These are phyloP conservation scores for Kandelia obovata DNA, from an alignment of 345 rosid genomes.

Conservation along the genomic window DNA sequence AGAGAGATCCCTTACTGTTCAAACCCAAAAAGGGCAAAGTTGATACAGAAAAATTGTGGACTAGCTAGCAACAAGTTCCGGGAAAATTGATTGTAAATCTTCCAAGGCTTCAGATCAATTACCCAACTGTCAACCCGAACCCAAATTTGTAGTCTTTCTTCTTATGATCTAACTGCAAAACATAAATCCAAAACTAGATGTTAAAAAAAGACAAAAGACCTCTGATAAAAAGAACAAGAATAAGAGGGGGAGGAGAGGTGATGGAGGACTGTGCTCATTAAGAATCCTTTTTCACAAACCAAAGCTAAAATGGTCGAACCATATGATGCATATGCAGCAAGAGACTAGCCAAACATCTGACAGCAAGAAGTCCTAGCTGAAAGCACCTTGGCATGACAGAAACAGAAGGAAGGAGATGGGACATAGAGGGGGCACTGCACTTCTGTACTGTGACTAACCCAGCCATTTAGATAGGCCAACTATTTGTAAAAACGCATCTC, in stretches of 20 bases:
- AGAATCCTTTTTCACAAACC: neutral
- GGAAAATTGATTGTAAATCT: neutral
- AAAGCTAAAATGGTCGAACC: too few species aligned
- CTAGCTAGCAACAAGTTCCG: neutral
- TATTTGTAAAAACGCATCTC: too few species aligned
- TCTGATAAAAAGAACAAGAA: neutral
- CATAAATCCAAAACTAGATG: neutral
- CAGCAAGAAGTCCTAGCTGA: neutral
- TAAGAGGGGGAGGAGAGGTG: neutral
- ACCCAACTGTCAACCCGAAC: slow-evolving; percentile 83
- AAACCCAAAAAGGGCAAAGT: slow-evolving; percentile 1
- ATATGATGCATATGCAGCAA: too few species aligned
- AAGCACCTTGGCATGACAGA: too few species aligned
- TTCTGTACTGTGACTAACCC: too few species aligned
- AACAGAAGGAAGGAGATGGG: too few species aligned
- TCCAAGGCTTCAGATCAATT: slow-evolving; percentile 14
- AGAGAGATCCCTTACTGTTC: neutral
- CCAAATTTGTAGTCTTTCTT: slow-evolving; percentile 96
- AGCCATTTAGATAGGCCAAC: too few species aligned
- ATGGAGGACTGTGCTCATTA: neutral
- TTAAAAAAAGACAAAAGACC: neutral
- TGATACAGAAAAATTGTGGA: neutral
- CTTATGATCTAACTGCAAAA: slow-evolving; percentile 78
- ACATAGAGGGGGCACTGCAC: neutral
- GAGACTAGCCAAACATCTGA: neutral